Conservation (phyloP, 768 basidiomycete species). For the Suillus ampliporus region DNA sequence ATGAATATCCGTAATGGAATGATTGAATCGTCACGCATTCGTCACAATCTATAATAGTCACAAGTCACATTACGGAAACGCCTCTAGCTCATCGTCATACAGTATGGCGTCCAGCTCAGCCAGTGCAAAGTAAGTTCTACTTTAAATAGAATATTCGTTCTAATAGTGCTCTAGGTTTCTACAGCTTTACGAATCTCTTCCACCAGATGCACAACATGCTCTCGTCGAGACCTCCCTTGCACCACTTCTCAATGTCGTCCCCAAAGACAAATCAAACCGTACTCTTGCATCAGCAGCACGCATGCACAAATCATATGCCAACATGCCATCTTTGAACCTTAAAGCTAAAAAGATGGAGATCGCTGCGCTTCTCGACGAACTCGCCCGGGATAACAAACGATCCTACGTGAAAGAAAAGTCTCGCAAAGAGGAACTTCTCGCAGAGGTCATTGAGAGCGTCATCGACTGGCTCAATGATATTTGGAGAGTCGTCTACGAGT, state of each 20-base stretch:
- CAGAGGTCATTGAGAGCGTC: conserved; percentile 60
- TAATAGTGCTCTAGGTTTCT: conserved; percentile 44
- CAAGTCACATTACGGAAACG: conserved; percentile 2
- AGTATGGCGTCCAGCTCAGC: conserved; percentile 22
- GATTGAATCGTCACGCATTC: too few species aligned
- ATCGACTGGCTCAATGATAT: conserved; percentile 66
- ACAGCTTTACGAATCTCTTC: conserved; percentile 54
- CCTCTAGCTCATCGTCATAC: not conserved
- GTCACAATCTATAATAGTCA: conserved; percentile 12
- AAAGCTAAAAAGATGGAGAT: conserved; percentile 62
- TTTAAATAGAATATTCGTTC: not conserved
- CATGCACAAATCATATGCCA: conserved; percentile 43
- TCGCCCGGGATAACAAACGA: conserved; percentile 58
- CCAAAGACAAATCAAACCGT: conserved; percentile 44
- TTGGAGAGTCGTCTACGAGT: conserved; percentile 67
- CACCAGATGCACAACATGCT: conserved; percentile 54
- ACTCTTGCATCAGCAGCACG: conserved; percentile 47
- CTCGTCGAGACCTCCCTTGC: conserved; percentile 57
- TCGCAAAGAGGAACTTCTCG: conserved; percentile 56
- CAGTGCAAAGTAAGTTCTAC: conserved; percentile 20
- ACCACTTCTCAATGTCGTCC: conserved; percentile 51
- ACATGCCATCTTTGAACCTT: conserved; percentile 56
- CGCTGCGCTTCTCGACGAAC: conserved; percentile 53
- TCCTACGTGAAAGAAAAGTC: conserved; percentile 59
- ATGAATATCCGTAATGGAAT: too few species aligned